Base-by-base conservation (phyloP, 768 basidiomycete species). In the Kwoniella sp. region DNA sequence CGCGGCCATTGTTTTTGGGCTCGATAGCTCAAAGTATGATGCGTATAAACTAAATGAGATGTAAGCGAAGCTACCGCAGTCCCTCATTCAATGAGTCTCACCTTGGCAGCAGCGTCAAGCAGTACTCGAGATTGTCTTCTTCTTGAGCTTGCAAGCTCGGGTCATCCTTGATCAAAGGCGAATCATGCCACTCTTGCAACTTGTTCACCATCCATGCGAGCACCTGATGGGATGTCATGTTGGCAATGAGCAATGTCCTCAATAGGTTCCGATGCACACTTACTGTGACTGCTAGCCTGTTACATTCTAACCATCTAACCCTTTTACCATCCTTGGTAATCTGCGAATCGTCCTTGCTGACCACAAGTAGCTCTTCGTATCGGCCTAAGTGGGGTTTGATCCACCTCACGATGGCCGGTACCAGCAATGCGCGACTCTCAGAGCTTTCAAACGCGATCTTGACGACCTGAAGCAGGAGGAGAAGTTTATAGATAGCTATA, bases 371-470 rank as follows among this genome's bases (percentile, higher is more conserved):
- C 79, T 94, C 93, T 67, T 97, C 92, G 74, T 89, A 97, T 27
- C 86, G 86, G 25, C 94, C 94, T 72, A 98, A 91, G 78, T 94
- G 88, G 1, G 94, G 92, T 76, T 93, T 95, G 69, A 98, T 88
- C 93, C 94, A 97, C 22, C 88, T 85, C 10, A 93, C 88, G 26
- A 97, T 87, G 21, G 88, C 87, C 68, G 96, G 93, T 7, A 95
- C 88, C 1, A 98, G 83, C 5, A 90, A 81, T 0, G 88, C 84
- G 27, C 95, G 87, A 15, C 90, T 88, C 58, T 90, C 85, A 0
- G 88, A 81, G 63, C 89, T 87, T 72, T 93, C 90, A 76, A 97
- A 95, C 53, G 94, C 79, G 22, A 90, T 87, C 72, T 90, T 90
- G 25, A 92, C 90, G 63, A 97, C 86, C 72, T 95, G 92, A 37